Evolutionary conservation across 2,329 filamentous ascomycete species (phyloP).

Genomic region (Penicillium sp.): DNA sequence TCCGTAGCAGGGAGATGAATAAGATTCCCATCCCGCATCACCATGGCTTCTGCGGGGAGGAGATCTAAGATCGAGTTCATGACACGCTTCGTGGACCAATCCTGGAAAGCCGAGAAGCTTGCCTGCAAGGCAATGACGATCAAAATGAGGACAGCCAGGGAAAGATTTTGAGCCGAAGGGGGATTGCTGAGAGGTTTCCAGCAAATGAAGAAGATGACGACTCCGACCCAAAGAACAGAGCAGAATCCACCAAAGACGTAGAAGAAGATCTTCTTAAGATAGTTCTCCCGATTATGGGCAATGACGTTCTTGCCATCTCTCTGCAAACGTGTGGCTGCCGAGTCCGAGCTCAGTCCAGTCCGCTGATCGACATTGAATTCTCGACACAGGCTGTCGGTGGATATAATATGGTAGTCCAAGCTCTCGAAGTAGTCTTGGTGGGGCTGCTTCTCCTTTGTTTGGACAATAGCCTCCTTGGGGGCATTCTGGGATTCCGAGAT

Average conservation of each 20-base stretch:
- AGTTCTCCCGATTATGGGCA: slow-evolving; percentile 63
- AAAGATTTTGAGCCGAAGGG: slow-evolving; percentile 66
- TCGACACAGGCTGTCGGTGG: slow-evolving; percentile 55
- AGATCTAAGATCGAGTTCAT: slow-evolving; percentile 78
- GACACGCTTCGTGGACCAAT: slow-evolving; percentile 73
- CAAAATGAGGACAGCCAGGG: slow-evolving; percentile 69
- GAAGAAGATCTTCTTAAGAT: slow-evolving; percentile 57
- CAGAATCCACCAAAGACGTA: slow-evolving; percentile 81
- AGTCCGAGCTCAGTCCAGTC: slow-evolving; percentile 59
- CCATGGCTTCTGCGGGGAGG: slow-evolving; percentile 68
- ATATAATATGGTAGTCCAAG: slow-evolving; percentile 66
- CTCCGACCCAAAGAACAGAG: slow-evolving; percentile 66
- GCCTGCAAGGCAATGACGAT: slow-evolving; percentile 71
- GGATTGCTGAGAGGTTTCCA: slow-evolving; percentile 74
- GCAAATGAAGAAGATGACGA: slow-evolving; percentile 71
- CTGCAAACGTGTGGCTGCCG: slow-evolving; percentile 55
- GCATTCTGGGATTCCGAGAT: slow-evolving; percentile 39
- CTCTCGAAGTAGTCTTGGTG: slow-evolving; percentile 54
- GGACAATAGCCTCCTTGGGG: slow-evolving; percentile 24
- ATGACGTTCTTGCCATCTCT: slow-evolving; percentile 68
- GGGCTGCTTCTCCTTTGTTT: slow-evolving; percentile 14
- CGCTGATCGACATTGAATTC: slow-evolving; percentile 59
- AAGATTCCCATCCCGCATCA: slow-evolving; percentile 61
- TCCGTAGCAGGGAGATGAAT: slow-evolving; percentile 55
- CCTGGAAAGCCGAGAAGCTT: slow-evolving; percentile 67